A percentile compares a stretch with the other conserved stretches of the same genome.
These are phyloP conservation scores for Prorocentrum cordatum DNA, from an alignment of 169 alveolate genomes.

Conservation along the genomic window DNA sequence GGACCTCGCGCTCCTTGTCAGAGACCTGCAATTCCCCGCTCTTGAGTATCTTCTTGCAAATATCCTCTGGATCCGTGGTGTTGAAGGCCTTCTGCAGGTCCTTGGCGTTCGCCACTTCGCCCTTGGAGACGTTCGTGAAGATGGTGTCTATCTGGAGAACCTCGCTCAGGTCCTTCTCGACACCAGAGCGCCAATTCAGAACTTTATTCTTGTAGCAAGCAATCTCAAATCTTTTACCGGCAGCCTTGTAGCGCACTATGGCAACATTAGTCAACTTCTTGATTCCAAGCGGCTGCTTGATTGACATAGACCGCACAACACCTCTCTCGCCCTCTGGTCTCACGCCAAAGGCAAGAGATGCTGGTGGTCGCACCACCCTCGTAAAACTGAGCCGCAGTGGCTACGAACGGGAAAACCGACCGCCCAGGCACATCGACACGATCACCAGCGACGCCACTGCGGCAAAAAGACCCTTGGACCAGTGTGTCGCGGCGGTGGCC, in stretches of 20 bases:
- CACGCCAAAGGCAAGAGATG: too few species aligned
- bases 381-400: too few species aligned
- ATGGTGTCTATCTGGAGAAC: constrained; percentile 88
- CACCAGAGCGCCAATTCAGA: constrained; percentile 89
- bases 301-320: too few species aligned
- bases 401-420: too few species aligned
- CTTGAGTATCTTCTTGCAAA: constrained; percentile 86
- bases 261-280: constrained; percentile 93
- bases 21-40: constrained; percentile 76
- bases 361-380: too few species aligned
- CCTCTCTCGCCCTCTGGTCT: too few species aligned
- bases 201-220: constrained; percentile 96
- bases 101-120: constrained; percentile 84
- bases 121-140: constrained; percentile 84
- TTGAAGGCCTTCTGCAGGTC: constrained; percentile 85
- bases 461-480: too few species aligned
- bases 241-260: constrained; percentile 83
- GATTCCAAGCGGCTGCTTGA: constrained; percentile 91
- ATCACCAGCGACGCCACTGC: too few species aligned
- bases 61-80: constrained; percentile 77
- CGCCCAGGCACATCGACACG: too few species aligned
- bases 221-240: constrained; percentile 88
- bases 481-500: too few species aligned
- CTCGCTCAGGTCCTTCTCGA: constrained; percentile 87
- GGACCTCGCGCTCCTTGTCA: background rate